phyloP scores from a whole-genome alignment of 768 basidiomycete genomes.

The Russula griseocarnosa region DNA sequence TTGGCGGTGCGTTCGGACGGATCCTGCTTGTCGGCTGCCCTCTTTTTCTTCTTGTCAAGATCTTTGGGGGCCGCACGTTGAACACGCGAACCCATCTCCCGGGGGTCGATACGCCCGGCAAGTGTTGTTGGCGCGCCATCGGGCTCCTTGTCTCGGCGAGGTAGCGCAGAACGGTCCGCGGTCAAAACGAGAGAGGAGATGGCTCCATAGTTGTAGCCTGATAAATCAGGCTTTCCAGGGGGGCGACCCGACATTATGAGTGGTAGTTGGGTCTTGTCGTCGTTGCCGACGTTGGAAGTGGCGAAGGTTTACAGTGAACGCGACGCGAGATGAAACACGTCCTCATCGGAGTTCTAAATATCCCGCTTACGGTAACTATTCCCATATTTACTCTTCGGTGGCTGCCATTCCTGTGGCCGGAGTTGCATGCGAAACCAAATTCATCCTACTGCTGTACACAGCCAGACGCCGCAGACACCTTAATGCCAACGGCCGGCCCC shows the following conservation, averaged over 20 bases:
- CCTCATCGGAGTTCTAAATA: slow-evolving; percentile 4
- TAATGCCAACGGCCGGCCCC: too few species aligned
- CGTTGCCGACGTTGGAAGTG: slow-evolving; percentile 14
- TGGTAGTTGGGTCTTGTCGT: slow-evolving; percentile 22
- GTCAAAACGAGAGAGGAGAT: slow-evolving; percentile 93
- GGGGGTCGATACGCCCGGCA: slow-evolving; percentile 82
- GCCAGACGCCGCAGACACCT: too few species aligned
- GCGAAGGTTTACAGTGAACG: not conserved
- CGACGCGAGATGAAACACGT: not conserved
- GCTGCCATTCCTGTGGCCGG: not conserved
- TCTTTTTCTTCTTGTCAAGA: slow-evolving; percentile 91
- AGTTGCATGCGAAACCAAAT: too few species aligned
- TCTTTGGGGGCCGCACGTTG: slow-evolving; percentile 80
- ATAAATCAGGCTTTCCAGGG: slow-evolving; percentile 66
- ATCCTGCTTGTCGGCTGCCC: slow-evolving; percentile 59
- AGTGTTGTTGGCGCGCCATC: slow-evolving; percentile 95
- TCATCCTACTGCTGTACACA: too few species aligned
- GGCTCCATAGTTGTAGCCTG: slow-evolving; percentile 92
- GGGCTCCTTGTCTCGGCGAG: slow-evolving; percentile 90
- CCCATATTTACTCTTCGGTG: not conserved
- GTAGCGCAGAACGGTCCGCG: slow-evolving; percentile 77
- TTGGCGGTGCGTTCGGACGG: slow-evolving; percentile 53
- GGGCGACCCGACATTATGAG: slow-evolving; percentile 40
- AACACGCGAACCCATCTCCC: slow-evolving; percentile 92
- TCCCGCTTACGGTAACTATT: not conserved